Percentiles rank a stretch among this genome's conserved stretches.
Conservation (phyloP, 805 yeast species). For the Tetrapisispora phaffii region DNA sequence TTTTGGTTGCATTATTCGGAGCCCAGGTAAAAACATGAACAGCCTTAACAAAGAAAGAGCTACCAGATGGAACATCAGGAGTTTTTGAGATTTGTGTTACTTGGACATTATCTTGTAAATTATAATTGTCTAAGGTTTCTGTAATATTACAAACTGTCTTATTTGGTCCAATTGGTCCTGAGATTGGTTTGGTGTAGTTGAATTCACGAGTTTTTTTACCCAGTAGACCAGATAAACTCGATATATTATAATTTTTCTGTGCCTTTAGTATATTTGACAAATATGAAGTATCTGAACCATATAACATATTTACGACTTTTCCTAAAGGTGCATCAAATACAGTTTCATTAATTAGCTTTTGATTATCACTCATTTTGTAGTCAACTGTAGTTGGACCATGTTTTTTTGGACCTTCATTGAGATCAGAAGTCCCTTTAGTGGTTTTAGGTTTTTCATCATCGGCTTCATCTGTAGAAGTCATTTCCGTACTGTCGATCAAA, state of each 20-base stretch:
- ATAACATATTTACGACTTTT: conserved; percentile 45
- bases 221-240: conserved; percentile 36
- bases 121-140: conserved; percentile 46
- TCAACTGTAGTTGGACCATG: conserved; percentile 41
- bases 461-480: conserved; percentile 30
- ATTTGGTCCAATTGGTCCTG: conserved; percentile 66
- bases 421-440: background rate
- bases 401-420: conserved; percentile 31
- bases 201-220: conserved; percentile 38
- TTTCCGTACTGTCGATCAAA: conserved; percentile 15
- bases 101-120: conserved; percentile 38
- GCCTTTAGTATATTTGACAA: conserved; percentile 38
- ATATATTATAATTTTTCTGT: conserved; percentile 57
- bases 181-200: conserved; percentile 52
- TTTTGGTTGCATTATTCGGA: conserved; percentile 40
- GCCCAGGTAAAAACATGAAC: conserved; percentile 55
- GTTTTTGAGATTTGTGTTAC: conserved; percentile 53
- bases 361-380: conserved; percentile 39
- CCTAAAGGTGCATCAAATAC: conserved; percentile 56
- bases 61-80: conserved; percentile 80
- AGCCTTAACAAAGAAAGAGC: conserved; percentile 53
- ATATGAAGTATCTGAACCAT: conserved; percentile 48
- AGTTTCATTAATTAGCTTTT: conserved; percentile 47
- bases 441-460: conserved; percentile 7
- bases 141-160: conserved; percentile 57